These are phyloP conservation scores for Ligustrum vulgare DNA, from an alignment of 257 asterid genomes.

Conservation along the genomic window DNA sequence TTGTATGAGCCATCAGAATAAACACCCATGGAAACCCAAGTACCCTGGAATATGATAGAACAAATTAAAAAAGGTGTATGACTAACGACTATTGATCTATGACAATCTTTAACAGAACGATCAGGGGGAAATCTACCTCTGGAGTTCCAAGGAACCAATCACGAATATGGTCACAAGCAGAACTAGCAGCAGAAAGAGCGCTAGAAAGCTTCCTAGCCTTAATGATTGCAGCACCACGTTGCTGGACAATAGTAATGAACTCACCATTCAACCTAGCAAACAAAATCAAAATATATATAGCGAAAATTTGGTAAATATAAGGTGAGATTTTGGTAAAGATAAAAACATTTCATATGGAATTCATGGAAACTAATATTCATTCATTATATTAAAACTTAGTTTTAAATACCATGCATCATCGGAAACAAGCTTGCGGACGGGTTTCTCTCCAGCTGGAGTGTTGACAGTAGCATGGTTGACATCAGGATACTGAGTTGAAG, in stretches of 20 bases:
- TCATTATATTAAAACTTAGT: neutral
- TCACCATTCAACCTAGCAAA: conserved; percentile 72
- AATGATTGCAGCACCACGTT: conserved; percentile 97
- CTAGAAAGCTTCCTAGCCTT: conserved; percentile 93
- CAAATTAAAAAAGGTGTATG: neutral
- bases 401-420: conserved; percentile 69
- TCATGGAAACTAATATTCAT: neutral
- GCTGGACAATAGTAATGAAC: conserved; percentile 82
- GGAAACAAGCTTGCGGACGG: conserved; percentile 74
- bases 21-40: conserved; percentile 97
- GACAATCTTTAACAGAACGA: neutral
- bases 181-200: conserved; percentile 97
- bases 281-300: neutral
- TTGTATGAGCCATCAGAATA: conserved; percentile 93
- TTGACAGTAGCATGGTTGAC: conserved; percentile 82
- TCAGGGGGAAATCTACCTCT: conserved; percentile 46
- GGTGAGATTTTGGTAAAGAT: neutral
- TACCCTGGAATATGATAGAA: conserved; percentile 51
- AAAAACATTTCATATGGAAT: neutral
- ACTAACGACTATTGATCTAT: neutral
- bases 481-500: conserved; percentile 92
- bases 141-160: conserved; percentile 98
- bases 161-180: conserved; percentile 97
- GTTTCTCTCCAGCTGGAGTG: conserved; percentile 74
- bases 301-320: neutral